phyloP scores from a whole-genome alignment of 1,284 basidiomycete species.

The Gastroboletus turbinatus region DNA sequence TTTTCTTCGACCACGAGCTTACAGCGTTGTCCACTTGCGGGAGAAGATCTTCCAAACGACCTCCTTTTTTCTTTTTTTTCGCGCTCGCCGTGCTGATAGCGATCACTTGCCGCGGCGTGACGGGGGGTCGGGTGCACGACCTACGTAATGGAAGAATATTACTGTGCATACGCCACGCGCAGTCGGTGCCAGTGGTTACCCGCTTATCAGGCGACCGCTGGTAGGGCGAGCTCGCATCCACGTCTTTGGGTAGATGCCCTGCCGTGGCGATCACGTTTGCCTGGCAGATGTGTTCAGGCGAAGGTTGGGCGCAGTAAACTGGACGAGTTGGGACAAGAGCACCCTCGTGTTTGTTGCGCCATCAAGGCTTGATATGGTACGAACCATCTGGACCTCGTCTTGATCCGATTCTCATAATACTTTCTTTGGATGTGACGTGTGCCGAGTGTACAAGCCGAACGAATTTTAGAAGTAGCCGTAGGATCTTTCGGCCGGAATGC shows the following conservation, averaged over 20 bases:
- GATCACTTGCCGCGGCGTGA: not conserved
- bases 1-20: not conserved
- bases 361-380: slow-evolving; percentile 2
- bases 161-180: not conserved
- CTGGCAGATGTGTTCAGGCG: not conserved
- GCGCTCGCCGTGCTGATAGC: slow-evolving; percentile 1
- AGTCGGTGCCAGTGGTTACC: not conserved
- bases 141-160: slow-evolving; percentile 19
- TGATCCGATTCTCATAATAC: slow-evolving; percentile 12
- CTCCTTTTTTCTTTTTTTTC: not conserved
- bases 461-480: not conserved
- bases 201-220: not conserved
- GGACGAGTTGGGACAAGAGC: not conserved
- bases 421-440: not conserved
- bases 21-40: not conserved
- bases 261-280: not conserved
- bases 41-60: not conserved
- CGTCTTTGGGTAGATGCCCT: no score
- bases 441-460: not conserved
- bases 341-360: slow-evolving; percentile 1
- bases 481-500: slow-evolving; percentile 14
- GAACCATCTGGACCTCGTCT: not conserved
- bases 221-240: not conserved
- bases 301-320: not conserved
- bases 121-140: not conserved